phyloP scores from a whole-genome alignment of 345 rosid genomes.

The Orychophragmus violaceus region DNA sequence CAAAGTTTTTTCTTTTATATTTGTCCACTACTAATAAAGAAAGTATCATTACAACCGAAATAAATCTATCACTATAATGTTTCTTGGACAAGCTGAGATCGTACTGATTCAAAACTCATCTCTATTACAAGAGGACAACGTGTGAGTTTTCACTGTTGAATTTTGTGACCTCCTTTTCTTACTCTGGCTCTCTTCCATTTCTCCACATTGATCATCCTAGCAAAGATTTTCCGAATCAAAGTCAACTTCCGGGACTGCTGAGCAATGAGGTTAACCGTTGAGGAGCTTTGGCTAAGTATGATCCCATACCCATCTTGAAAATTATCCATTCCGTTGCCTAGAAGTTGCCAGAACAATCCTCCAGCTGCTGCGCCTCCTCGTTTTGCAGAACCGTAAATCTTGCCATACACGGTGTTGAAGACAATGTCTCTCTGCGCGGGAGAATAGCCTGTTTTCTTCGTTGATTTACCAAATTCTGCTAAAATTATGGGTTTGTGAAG shows the following conservation, averaged over 20 bases:
- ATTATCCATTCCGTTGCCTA: conserved; percentile 62
- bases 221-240: conserved; percentile 59
- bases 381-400: conserved; percentile 71
- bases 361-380: conserved; percentile 83
- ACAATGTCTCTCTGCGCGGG: conserved; percentile 53
- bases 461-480: conserved; percentile 78
- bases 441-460: conserved; percentile 44
- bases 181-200: conserved; percentile 65
- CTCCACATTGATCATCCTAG: conserved; percentile 48
- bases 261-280: conserved; percentile 58
- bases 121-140: conserved; percentile 3
- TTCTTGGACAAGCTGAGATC: conserved; percentile 39
- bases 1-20: background rate
- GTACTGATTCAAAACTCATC: conserved; percentile 29
- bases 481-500: conserved; percentile 73
- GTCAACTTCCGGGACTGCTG: conserved; percentile 66
- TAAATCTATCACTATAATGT: conserved; percentile 7
- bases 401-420: conserved; percentile 59
- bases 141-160: conserved; percentile 32
- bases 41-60: background rate
- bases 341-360: conserved; percentile 92
- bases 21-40: background rate
- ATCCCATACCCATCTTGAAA: conserved; percentile 90
- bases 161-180: conserved; percentile 30
- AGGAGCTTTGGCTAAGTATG: conserved; percentile 48